These are phyloP conservation scores for Arachis stenosperma DNA, from an alignment of 306 rosid genomes.

Conservation along the genomic window DNA sequence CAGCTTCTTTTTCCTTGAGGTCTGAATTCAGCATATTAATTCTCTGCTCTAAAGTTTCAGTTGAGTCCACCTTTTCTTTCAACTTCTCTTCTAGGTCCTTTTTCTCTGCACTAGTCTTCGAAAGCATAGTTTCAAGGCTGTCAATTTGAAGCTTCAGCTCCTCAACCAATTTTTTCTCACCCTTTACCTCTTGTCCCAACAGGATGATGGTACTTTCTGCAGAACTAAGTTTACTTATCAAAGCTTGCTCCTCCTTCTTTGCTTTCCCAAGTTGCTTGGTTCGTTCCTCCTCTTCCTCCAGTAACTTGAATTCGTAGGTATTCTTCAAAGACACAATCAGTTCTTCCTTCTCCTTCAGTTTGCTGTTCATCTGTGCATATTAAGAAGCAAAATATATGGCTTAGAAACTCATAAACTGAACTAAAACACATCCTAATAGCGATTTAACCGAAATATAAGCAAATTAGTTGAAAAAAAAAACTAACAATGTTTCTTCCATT, in stretches of 20 bases:
- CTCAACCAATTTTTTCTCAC: slow-evolving; percentile 58
- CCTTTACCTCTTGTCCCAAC: slow-evolving; percentile 66
- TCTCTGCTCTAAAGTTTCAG: slow-evolving; percentile 45
- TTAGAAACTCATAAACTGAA: slow-evolving; percentile 33
- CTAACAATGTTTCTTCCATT: neutral
- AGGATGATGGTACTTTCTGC: slow-evolving; percentile 56
- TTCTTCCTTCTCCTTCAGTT: slow-evolving; percentile 77
- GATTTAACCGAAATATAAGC: neutral
- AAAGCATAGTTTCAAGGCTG: slow-evolving; percentile 42
- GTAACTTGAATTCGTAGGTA: slow-evolving; percentile 67
- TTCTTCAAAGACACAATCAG: slow-evolving; percentile 58
- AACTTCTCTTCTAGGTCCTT: slow-evolving; percentile 49
- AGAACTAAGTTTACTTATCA: slow-evolving; percentile 56
- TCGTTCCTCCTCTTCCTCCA: slow-evolving; percentile 64
- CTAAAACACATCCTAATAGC: neutral
- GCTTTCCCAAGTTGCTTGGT: slow-evolving; percentile 66
- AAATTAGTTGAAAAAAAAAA: slow-evolving; percentile 28
- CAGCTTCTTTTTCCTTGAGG: slow-evolving; percentile 60
- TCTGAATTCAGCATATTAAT: slow-evolving; percentile 57
- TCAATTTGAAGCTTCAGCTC: slow-evolving; percentile 64
- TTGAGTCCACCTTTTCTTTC: slow-evolving; percentile 39
- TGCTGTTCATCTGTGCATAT: slow-evolving; percentile 64
- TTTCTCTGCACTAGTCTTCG: slow-evolving; percentile 44
- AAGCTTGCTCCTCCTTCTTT: slow-evolving; percentile 64
- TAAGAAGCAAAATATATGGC: slow-evolving; percentile 37